Evolutionary conservation across 2,329 filamentous ascomycete species (phyloP).

Genomic region (Xylariaceae sp.): DNA sequence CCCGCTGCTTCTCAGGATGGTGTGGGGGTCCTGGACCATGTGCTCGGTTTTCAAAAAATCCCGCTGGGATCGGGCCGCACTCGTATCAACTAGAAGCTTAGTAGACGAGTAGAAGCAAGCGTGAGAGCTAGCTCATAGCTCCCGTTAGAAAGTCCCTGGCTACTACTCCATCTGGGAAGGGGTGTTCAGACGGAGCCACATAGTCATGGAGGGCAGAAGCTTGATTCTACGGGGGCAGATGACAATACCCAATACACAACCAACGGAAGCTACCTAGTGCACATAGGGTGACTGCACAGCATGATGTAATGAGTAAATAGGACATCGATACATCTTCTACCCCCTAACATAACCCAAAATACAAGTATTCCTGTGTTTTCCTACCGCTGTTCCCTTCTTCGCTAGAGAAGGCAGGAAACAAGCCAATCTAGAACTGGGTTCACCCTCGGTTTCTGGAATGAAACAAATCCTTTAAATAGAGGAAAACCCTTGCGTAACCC

Average conservation of each 20-base stretch:
- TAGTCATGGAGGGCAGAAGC: too few species aligned
- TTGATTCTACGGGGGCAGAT: too few species aligned
- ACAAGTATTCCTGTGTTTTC: background rate
- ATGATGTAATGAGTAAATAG: background rate
- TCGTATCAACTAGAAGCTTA: background rate
- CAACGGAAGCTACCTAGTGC: too few species aligned
- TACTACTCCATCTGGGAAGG: too few species aligned
- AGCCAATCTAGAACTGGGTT: background rate
- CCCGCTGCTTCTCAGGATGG: background rate
- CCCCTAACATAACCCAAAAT: background rate
- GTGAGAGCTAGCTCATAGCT: too few species aligned
- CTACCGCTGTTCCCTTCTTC: background rate
- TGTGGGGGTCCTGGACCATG: background rate
- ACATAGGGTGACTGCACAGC: too few species aligned
- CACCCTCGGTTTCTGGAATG: background rate
- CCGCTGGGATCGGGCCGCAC: background rate
- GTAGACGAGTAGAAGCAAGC: too few species aligned
- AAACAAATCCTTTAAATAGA: background rate
- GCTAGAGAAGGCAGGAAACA: background rate
- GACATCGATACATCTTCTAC: background rate
- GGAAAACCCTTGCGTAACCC: background rate
- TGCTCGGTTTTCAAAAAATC: background rate
- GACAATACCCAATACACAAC: too few species aligned
- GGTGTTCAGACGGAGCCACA: too few species aligned
- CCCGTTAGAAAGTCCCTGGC: too few species aligned